Conservation (phyloP, 1,139 yeast genomes). For the Yamadazyma taylorii region DNA sequence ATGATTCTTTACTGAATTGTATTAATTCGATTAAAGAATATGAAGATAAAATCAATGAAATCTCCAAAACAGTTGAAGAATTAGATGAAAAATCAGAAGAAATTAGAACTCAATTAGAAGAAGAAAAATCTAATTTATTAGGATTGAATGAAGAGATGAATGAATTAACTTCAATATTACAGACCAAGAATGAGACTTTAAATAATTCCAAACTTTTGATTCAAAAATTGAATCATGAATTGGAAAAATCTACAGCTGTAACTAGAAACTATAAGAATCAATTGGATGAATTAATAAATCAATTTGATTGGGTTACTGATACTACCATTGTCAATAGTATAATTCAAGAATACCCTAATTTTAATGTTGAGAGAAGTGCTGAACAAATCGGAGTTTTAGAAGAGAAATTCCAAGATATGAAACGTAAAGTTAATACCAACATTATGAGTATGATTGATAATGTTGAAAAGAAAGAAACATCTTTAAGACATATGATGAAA, state of each 20-base stretch:
- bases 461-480: constrained; percentile 83
- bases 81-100: constrained; percentile 31
- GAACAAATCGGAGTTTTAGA: constrained; percentile 56
- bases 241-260: constrained; percentile 55
- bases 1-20: constrained; percentile 41
- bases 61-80: constrained; percentile 19
- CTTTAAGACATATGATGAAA: constrained; percentile 76
- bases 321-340: constrained; percentile 53
- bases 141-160: constrained; percentile 79
- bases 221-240: constrained; percentile 63
- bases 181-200: constrained; percentile 50
- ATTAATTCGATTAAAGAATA: constrained; percentile 36
- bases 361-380: constrained; percentile 63
- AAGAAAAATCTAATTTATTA: constrained; percentile 60
- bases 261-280: constrained; percentile 41
- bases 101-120: constrained; percentile 49
- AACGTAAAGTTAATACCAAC: constrained; percentile 79
- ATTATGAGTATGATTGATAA: constrained; percentile 94
- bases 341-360: constrained; percentile 58
- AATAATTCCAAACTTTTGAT: constrained; percentile 54
- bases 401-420: constrained; percentile 71
- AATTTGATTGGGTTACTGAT: constrained; percentile 76
- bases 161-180: constrained; percentile 56
- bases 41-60: constrained; percentile 26
- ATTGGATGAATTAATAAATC: constrained; percentile 51